phyloP scores from a whole-genome alignment of 805 yeast species.

The Citeromyces matritensis region DNA sequence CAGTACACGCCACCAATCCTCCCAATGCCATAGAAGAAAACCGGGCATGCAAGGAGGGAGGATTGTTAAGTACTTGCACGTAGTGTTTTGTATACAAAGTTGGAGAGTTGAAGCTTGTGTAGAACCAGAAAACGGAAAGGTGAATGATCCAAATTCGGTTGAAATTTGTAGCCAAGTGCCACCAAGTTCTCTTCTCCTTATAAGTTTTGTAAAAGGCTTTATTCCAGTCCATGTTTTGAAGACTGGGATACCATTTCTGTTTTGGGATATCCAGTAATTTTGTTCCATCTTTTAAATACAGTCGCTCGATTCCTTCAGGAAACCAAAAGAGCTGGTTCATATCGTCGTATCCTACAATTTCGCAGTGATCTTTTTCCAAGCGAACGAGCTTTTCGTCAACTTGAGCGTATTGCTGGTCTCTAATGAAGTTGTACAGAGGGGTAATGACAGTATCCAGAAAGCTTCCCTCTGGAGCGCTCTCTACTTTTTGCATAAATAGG shows the following conservation, averaged over 20 bases:
- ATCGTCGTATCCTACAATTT: constrained; percentile 44
- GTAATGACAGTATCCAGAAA: constrained; percentile 24
- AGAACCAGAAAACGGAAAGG: constrained; percentile 33
- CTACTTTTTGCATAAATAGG: constrained; percentile 24
- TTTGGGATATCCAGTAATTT: constrained; percentile 13
- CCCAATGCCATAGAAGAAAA: constrained; percentile 29
- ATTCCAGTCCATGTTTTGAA: constrained; percentile 23
- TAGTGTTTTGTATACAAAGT: constrained; percentile 29
- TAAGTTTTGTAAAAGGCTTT: constrained; percentile 27
- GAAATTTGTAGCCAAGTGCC: constrained; percentile 31
- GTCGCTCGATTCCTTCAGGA: constrained; percentile 16
- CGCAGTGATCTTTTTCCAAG: constrained; percentile 55
- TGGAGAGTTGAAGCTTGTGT: constrained; percentile 33
- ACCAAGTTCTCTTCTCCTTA: constrained; percentile 31
- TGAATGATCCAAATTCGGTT: constrained; percentile 41
- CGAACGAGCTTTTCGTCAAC: constrained; percentile 38
- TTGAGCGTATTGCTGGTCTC: constrained; percentile 51
- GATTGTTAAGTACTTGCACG: constrained; percentile 21
- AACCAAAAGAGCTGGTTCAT: constrained; percentile 38
- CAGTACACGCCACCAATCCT: constrained; percentile 24
- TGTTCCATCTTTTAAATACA: constrained; percentile 18
- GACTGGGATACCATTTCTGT: constrained; percentile 14
- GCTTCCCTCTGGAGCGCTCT: constrained; percentile 11
- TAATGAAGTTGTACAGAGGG: constrained; percentile 40
- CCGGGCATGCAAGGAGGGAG: constrained; percentile 27